These are phyloP conservation scores for Sanghuangporus weigelae DNA, from an alignment of 1,284 basidiomycete species.

Conservation along the genomic window DNA sequence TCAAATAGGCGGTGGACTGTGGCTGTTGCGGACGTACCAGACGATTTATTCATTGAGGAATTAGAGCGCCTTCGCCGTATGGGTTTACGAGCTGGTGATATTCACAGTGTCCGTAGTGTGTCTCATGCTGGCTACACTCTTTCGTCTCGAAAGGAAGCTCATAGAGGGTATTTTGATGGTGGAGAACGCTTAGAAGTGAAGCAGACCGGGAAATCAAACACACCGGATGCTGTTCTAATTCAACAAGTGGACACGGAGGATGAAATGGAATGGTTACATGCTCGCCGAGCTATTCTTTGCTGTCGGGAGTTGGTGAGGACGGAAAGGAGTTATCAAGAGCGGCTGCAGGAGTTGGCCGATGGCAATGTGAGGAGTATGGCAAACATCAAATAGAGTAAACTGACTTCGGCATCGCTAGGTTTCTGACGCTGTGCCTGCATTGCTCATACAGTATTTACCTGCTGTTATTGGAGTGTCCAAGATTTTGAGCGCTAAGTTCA, in stretches of 20 bases:
- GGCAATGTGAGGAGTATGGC: conserved; percentile 31
- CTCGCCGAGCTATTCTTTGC: conserved; percentile 52
- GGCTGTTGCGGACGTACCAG: conserved; percentile 33
- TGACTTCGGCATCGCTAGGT: conserved; percentile 28
- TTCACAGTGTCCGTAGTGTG: conserved; percentile 17
- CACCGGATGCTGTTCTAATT: conserved; percentile 3
- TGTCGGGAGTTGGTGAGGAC: conserved; percentile 60
- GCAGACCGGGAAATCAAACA: background rate
- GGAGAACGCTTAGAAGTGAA: background rate
- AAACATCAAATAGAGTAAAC: background rate
- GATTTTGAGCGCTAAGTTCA: conserved; percentile 40
- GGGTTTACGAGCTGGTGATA: conserved; percentile 21
- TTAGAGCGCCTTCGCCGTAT: conserved; percentile 32
- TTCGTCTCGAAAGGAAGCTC: conserved; percentile 22
- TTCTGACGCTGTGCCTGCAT: conserved; percentile 40
- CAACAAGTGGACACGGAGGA: conserved; percentile 16
- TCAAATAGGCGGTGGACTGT: conserved; percentile 31
- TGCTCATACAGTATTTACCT: conserved; percentile 48
- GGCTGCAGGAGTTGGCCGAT: conserved; percentile 40
- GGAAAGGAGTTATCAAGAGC: conserved; percentile 55
- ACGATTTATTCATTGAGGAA: conserved; percentile 33
- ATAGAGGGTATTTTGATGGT: conserved; percentile 20
- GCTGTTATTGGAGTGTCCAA: conserved; percentile 46
- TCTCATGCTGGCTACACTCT: conserved; percentile 18
- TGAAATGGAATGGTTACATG: conserved; percentile 44